Evolutionary conservation across 305 asterid genomes (phyloP).

Genomic region (Fraxinus velutina): DNA sequence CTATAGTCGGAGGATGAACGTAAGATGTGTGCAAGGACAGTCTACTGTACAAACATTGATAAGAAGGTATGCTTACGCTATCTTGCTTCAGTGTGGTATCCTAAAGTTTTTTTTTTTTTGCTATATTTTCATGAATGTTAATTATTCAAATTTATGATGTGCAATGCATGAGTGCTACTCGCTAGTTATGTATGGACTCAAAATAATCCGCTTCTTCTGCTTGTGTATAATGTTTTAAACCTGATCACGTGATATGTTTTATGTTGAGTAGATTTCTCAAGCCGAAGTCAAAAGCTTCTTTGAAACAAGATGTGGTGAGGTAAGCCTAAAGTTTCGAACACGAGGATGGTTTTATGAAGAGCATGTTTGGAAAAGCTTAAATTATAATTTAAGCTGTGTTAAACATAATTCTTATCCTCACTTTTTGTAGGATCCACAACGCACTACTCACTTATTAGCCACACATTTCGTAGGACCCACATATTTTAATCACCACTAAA

Average conservation of each 20-base stretch:
- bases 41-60: constrained; percentile 91
- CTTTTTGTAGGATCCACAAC: background rate
- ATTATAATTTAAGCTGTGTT: too few relatives aligned
- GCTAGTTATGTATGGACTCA: background rate
- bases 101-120: background rate
- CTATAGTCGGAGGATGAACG: constrained; percentile 92
- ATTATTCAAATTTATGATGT: background rate
- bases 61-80: constrained; percentile 49
- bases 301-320: constrained; percentile 91
- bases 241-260: constrained; percentile 2
- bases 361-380: background rate
- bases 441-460: background rate
- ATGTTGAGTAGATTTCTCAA: constrained; percentile 58
- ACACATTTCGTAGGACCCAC: background rate
- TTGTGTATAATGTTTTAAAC: background rate
- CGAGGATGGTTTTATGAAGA: background rate
- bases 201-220: background rate
- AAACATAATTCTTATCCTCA: background rate
- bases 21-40: constrained; percentile 97
- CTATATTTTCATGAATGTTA: background rate
- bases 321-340: constrained; percentile 22
- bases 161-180: background rate
- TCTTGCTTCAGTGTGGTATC: background rate
- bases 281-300: constrained; percentile 78
- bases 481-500: too few relatives aligned